A percentile compares a stretch with the other conserved stretches of the same genome.
These are phyloP conservation scores for Amanita rimosa DNA, from an alignment of 768 basidiomycete species.

Conservation along the genomic window DNA sequence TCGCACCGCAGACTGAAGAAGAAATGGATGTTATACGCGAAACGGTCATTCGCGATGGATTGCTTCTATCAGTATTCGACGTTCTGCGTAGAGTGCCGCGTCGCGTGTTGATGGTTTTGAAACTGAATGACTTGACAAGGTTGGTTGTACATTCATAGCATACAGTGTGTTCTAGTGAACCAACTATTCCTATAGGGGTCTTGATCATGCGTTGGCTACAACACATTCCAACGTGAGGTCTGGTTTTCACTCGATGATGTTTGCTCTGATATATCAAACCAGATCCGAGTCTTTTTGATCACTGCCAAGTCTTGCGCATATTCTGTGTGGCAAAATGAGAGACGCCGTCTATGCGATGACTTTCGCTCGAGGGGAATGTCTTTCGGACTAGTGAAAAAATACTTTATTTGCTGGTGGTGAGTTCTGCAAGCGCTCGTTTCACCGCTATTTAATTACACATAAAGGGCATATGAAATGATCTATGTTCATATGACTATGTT, in stretches of 20 bases:
- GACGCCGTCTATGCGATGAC: constrained; percentile 27
- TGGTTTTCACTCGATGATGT: neutral
- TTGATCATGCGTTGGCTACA: constrained; percentile 79
- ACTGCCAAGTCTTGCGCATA: constrained; percentile 80
- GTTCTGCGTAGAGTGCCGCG: constrained; percentile 80
- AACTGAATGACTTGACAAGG: constrained; percentile 80
- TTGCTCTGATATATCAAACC: constrained; percentile 10
- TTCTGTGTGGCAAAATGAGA: constrained; percentile 71
- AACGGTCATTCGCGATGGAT: constrained; percentile 76
- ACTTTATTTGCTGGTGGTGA: constrained; percentile 60
- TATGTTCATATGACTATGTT: constrained; percentile 39
- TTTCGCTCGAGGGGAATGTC: constrained; percentile 43
- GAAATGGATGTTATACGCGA: constrained; percentile 77
- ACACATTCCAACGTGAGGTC: constrained; percentile 64
- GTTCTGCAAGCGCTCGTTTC: constrained; percentile 14
- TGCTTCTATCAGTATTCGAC: constrained; percentile 79
- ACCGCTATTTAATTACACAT: constrained; percentile 3
- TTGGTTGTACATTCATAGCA: constrained; percentile 14
- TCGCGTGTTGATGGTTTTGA: constrained; percentile 74
- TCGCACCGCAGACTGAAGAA: constrained; percentile 56
- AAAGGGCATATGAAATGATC: constrained; percentile 48
- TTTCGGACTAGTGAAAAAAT: constrained; percentile 34
- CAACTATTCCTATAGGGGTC: constrained; percentile 35
- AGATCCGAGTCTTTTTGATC: constrained; percentile 84
- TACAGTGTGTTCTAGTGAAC: neutral